Base-by-base conservation (phyloP, 805 yeast species). In the Kluyveromyces starmeri region DNA sequence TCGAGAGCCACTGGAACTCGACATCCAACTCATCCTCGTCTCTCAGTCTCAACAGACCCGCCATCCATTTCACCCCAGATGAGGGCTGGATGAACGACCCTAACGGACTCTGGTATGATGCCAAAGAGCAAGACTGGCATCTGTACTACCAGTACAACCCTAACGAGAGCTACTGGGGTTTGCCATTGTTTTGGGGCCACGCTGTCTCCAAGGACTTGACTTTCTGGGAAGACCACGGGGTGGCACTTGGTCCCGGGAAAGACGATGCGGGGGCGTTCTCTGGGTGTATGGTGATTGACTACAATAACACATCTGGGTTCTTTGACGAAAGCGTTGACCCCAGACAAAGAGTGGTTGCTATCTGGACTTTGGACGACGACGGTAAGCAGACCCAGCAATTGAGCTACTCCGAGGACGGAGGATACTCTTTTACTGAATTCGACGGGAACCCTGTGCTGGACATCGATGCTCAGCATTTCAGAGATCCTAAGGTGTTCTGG, bases 51-150 rank as follows among this genome's bases (percentile, higher is more conserved):
- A 27, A 40, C 14, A 43, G 46, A 23, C 50, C 52, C 4, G 32
- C 43, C 16, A 29, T 50, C 21, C 68, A 64, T 40, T 53, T 47
- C 27, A 46, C 67, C 3, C 67, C 70, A 2, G 38, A 44, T 5
- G 28, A 35, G 5, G 62, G 62, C 5, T 64, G 65, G 59, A 57
- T 64, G 64, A 64, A 64, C 42, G 70, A 65, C 41, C 69, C 70
- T n/a, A 64, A 64, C 38, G 70, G 69, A 5, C 42, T 62, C 30
- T 50, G 58, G 42, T 62, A 51, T 39, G 62, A 60, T 40, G 41
- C 44, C 7, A 46, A 41, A 22, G 51, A 48, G 7, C 45, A 50
- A 6, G 15, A 50, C 14, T 64, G 54, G 51, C 70, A 64, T 40
- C 24, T 55, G 33, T 64, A 61, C 49, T 64, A 45, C 44, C 70